phyloP scores from a whole-genome alignment of 495 filamentous ascomycete species.

The Penicillium argentinense region DNA sequence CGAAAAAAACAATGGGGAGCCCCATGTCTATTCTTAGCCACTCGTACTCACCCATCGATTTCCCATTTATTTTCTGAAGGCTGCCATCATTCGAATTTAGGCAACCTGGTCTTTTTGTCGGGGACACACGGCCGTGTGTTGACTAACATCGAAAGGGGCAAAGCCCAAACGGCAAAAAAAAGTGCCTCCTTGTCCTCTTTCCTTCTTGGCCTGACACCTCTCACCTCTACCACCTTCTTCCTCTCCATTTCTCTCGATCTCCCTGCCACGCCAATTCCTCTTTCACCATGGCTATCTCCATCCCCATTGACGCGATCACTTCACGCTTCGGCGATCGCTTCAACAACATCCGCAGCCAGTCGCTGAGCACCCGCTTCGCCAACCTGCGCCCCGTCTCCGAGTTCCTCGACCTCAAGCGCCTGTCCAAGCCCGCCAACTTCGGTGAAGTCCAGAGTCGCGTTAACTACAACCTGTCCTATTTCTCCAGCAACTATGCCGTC shows the following conservation, averaged over 20 bases:
- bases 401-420: conserved; percentile 91
- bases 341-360: conserved; percentile 73
- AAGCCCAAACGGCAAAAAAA: conserved; percentile 2
- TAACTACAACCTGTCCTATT: conserved; percentile 96
- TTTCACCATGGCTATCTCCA: conserved; percentile 77
- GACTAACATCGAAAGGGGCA: conserved; percentile 25
- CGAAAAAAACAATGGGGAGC: too few species aligned
- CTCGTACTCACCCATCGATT: too few species aligned
- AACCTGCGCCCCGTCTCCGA: conserved; percentile 90
- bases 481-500: conserved; percentile 96
- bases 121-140: conserved; percentile 2
- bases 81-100: too few species aligned
- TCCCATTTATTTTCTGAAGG: too few species aligned
- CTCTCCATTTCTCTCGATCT: background rate
- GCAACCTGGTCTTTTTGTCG: too few species aligned
- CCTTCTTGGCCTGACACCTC: conserved; percentile 5
- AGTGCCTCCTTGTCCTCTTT: too few species aligned
- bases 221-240: conserved; percentile 10
- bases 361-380: conserved; percentile 78
- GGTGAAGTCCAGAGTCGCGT: conserved; percentile 87
- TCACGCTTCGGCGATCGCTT: conserved; percentile 80
- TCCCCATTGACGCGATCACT: conserved; percentile 87
- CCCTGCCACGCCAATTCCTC: conserved; percentile 8
- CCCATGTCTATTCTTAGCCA: conserved; percentile 11
- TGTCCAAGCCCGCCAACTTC: conserved; percentile 92